phyloP scores from a whole-genome alignment of 1,284 basidiomycete genomes.

The Pascua guehoae region DNA sequence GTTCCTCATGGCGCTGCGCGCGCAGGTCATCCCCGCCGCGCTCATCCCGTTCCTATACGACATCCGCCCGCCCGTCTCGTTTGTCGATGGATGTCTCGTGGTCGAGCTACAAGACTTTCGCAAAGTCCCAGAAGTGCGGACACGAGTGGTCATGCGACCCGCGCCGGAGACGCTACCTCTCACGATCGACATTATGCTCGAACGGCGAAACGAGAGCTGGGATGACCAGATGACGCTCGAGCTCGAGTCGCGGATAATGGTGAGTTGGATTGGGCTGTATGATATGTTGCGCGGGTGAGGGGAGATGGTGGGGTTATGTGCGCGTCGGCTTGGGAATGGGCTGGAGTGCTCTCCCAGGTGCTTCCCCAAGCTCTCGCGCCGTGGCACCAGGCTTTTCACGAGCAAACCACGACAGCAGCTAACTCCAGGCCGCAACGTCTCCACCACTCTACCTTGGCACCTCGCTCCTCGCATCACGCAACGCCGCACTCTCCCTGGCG shows the following conservation, averaged over 20 bases:
- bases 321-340: too few species aligned
- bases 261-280: conserved; percentile 23
- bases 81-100: conserved; percentile 50
- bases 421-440: conserved; percentile 45
- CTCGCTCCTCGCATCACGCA: conserved; percentile 44
- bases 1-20: conserved; percentile 47
- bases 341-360: too few species aligned
- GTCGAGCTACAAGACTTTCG: conserved; percentile 50
- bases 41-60: conserved; percentile 49
- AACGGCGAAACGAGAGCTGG: conserved; percentile 39
- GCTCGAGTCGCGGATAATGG: conserved; percentile 48
- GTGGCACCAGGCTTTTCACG: too few species aligned
- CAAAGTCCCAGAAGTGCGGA: conserved; percentile 29
- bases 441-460: conserved; percentile 50
- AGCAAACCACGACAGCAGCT: too few species aligned
- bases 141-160: conserved; percentile 49
- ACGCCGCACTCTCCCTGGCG: conserved; percentile 44
- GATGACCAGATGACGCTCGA: conserved; percentile 46
- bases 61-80: conserved; percentile 41
- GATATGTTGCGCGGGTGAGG: conserved; percentile 12
- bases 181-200: conserved; percentile 47
- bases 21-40: conserved; percentile 47
- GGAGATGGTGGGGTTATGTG: conserved; percentile 34
- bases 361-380: too few species aligned
- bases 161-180: conserved; percentile 45